Conservation (phyloP, 2,329 filamentous ascomycete genomes). For the Colletotrichum lini region DNA sequence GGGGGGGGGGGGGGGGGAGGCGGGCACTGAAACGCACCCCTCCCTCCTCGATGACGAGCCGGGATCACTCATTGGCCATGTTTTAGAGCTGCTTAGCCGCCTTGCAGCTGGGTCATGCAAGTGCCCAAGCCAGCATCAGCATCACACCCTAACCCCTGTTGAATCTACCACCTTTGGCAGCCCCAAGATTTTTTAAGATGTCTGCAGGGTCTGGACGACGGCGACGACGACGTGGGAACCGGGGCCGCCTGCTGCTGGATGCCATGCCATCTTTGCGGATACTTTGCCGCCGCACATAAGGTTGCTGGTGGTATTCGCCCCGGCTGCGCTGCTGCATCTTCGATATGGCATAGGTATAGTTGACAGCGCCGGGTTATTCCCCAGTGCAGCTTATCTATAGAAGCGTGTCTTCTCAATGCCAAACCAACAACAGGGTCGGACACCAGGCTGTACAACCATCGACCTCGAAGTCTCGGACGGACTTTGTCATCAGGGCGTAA, state of each 20-base stretch:
- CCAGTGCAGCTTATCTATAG: background rate
- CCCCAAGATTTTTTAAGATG: constrained; percentile 38
- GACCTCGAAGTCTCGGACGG: background rate
- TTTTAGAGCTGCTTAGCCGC: constrained; percentile 44
- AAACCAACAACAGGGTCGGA: background rate
- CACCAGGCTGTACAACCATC: background rate
- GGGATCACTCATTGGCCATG: constrained; percentile 32
- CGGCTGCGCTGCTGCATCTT: constrained; percentile 23
- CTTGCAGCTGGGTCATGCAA: constrained; percentile 44
- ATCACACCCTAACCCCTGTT: constrained; percentile 38
- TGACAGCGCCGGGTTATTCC: too few relatives aligned
- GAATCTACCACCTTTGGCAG: constrained; percentile 33
- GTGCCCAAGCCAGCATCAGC: constrained; percentile 42
- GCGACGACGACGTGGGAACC: constrained; percentile 27
- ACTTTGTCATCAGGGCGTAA: background rate
- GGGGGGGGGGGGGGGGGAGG: background rate
- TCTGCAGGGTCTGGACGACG: constrained; percentile 40
- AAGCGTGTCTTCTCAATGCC: background rate
- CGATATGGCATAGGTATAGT: background rate
- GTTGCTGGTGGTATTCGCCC: constrained; percentile 20
- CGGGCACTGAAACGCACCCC: constrained; percentile 39
- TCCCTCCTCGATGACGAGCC: constrained; percentile 24
- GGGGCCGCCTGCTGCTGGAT: constrained; percentile 28
- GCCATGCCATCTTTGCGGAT: constrained; percentile 28
- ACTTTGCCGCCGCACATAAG: constrained; percentile 20